These are phyloP conservation scores for Scytalidium lignicola DNA, from an alignment of 2,329 filamentous ascomycete species.

Conservation along the genomic window DNA sequence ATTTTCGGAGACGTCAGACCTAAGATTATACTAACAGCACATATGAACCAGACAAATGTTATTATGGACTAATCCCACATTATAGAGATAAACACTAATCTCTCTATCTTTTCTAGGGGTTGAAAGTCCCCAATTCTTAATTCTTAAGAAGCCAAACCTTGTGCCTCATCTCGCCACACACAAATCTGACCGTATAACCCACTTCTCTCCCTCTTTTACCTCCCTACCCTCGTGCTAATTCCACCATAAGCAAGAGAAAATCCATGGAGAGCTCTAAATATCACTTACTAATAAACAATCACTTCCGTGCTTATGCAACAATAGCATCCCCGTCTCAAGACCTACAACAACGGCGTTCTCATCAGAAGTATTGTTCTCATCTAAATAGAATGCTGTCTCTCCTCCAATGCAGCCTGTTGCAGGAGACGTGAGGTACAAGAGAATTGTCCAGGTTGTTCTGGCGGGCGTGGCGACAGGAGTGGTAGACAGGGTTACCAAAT, in stretches of 20 bases:
- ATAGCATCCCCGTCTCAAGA: constrained; percentile 76
- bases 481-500: constrained; percentile 57
- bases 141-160: neutral
- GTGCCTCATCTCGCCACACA: constrained; percentile 49
- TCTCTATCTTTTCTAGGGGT: too few relatives aligned
- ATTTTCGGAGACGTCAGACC: too few relatives aligned
- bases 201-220: constrained; percentile 78
- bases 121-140: too few relatives aligned
- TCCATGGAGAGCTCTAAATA: neutral
- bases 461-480: constrained; percentile 39
- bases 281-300: constrained; percentile 70
- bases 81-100: too few relatives aligned
- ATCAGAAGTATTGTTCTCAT: constrained; percentile 44
- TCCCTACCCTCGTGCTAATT: constrained; percentile 75
- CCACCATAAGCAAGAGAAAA: constrained; percentile 4
- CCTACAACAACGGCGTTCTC: constrained; percentile 64
- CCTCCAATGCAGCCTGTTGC: constrained; percentile 74
- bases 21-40: too few relatives aligned
- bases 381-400: constrained; percentile 87
- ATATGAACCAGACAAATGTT: too few relatives aligned
- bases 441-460: constrained; percentile 84
- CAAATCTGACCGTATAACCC: constrained; percentile 82
- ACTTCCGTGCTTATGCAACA: constrained; percentile 84
- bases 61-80: too few relatives aligned
- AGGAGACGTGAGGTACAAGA: constrained; percentile 78